These are phyloP conservation scores for Asterochloris erici DNA, from an alignment of 139 green algal genomes.

Conservation along the genomic window DNA sequence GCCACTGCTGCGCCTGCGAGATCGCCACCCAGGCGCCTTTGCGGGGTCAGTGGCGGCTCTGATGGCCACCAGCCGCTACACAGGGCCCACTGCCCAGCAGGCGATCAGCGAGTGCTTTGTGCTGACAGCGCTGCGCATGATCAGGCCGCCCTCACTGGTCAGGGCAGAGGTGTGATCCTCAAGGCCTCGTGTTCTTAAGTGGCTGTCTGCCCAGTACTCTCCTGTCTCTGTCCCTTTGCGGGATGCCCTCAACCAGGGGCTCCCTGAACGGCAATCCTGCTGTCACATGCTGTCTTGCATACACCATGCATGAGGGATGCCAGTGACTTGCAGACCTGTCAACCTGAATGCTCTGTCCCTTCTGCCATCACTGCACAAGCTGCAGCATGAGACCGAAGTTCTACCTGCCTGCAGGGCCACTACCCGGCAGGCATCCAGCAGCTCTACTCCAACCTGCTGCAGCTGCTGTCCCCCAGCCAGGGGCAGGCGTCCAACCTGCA, in stretches of 20 bases:
- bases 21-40: constrained; percentile 22
- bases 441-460: constrained; percentile 30
- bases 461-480: constrained; percentile 7
- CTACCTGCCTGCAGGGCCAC: neutral
- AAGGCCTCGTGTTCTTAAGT: too few species aligned
- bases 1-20: constrained; percentile 29
- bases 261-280: too few species aligned
- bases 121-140: constrained; percentile 30
- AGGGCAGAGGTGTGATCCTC: constrained; percentile 8
- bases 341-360: too few species aligned
- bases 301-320: too few species aligned
- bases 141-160: constrained; percentile 31
- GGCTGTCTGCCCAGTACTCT: too few species aligned
- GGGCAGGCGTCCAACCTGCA: neutral
- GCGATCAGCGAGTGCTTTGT: constrained; percentile 36
- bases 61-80: constrained; percentile 36
- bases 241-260: too few species aligned
- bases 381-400: too few species aligned
- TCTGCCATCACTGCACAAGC: too few species aligned
- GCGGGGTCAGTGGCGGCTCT: constrained; percentile 31
- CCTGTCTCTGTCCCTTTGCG: too few species aligned
- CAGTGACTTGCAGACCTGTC: too few species aligned
- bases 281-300: too few species aligned
- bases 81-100: constrained; percentile 33
- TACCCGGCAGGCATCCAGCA: constrained; percentile 5